These are phyloP conservation scores for Quercus gilva DNA, from an alignment of 306 rosid genomes.

Conservation along the genomic window DNA sequence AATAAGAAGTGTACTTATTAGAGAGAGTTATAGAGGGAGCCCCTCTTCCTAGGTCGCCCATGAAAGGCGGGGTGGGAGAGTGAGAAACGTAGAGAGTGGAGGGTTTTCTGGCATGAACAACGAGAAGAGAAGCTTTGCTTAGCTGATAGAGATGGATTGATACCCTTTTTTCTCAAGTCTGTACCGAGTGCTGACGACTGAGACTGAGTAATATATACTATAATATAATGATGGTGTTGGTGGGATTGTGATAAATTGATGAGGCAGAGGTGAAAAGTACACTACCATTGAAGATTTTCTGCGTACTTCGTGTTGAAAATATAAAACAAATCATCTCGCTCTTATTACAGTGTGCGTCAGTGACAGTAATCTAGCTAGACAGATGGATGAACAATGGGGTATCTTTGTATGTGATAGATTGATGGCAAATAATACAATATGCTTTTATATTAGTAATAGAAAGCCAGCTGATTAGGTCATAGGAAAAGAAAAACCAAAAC, in stretches of 20 bases:
- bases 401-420: background rate
- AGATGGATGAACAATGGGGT: background rate
- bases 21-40: background rate
- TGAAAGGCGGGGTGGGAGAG: constrained; percentile 22
- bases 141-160: background rate
- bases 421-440: background rate
- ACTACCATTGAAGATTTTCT: background rate
- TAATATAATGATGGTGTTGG: background rate
- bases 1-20: background rate
- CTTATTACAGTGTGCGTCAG: background rate
- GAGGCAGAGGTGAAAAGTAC: background rate
- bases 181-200: background rate
- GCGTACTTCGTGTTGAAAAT: background rate
- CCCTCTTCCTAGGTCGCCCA: background rate
- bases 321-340: background rate
- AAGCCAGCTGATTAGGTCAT: too few relatives aligned
- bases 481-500: too few relatives aligned
- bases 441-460: background rate
- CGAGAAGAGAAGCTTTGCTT: too few relatives aligned
- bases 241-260: background rate
- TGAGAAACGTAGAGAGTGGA: background rate
- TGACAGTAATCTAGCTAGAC: background rate
- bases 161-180: background rate
- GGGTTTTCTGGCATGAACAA: background rate
- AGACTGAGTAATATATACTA: too few relatives aligned